Percentiles rank a stretch among this genome's conserved stretches.
Conservation (phyloP, 768 basidiomycete species). For the Boletus sp. region DNA sequence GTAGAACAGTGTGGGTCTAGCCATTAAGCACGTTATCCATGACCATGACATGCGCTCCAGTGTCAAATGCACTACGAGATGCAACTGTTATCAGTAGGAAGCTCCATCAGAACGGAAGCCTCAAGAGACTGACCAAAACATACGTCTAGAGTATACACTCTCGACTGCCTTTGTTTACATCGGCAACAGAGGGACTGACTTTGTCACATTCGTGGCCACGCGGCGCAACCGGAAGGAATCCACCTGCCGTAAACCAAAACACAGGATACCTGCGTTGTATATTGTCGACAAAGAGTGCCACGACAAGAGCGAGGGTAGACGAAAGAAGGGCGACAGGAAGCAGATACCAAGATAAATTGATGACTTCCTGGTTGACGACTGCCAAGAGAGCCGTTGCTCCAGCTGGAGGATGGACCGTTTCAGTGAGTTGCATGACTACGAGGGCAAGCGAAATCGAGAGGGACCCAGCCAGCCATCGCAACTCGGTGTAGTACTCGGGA, state of each 20-base stretch:
- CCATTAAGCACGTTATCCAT: constrained; percentile 1
- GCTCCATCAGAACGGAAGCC: background rate
- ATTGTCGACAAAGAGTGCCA: constrained; percentile 50
- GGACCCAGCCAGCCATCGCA: constrained; percentile 40
- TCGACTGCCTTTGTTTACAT: background rate
- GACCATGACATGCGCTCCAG: background rate
- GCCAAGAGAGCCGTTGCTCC: constrained; percentile 57
- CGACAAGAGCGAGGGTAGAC: constrained; percentile 41
- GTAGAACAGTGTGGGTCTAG: background rate
- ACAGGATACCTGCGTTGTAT: constrained; percentile 46
- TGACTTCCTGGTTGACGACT: constrained; percentile 41
- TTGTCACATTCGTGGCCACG: background rate
- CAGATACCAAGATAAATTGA: constrained; percentile 51
- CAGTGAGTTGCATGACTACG: constrained; percentile 52
- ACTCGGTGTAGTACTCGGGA: constrained; percentile 41
- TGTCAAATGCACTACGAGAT: background rate
- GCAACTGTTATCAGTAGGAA: constrained; percentile 3
- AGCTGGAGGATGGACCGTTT: constrained; percentile 54
- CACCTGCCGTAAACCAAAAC: constrained; percentile 40
- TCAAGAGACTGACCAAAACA: constrained; percentile 6
- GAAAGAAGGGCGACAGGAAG: constrained; percentile 51
- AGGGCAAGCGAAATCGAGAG: constrained; percentile 43
- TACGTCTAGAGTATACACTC: background rate
- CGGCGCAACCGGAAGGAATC: background rate
- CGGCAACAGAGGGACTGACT: background rate